Percentiles rank a stretch among this genome's conserved stretches.
Evolutionary conservation across 768 basidiomycete genomes (phyloP).

Genomic region (Tubosaeta sp.): DNA sequence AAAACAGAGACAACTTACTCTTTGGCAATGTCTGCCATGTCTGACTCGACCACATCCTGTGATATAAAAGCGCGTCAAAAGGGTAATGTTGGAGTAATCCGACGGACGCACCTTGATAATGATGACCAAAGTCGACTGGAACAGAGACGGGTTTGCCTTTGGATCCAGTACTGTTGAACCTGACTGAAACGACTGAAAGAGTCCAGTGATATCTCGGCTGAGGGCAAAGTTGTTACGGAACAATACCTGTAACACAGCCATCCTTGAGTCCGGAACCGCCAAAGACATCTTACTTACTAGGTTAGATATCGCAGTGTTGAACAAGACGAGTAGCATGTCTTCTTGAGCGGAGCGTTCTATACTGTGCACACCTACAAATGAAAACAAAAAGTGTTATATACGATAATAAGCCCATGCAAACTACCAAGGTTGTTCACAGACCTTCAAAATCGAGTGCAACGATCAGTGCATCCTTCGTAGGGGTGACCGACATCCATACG

Average conservation of each 20-base stretch:
- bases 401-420: conserved; percentile 49
- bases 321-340: conserved; percentile 58
- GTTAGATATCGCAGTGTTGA: conserved; percentile 64
- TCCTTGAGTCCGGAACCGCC: neutral
- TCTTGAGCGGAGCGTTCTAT: conserved; percentile 39
- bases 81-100: fast-evolving
- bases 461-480: conserved; percentile 48
- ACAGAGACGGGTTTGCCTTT: conserved; percentile 51
- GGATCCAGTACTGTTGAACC: conserved; percentile 58
- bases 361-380: no score
- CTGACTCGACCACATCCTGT: conserved; percentile 61
- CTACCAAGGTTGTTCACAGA: conserved; percentile 21
- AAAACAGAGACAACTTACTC: conserved; percentile 38
- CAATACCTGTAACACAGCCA: conserved; percentile 35
- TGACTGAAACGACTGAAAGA: conserved; percentile 60
- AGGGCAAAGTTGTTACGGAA: conserved; percentile 66
- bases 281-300: conserved; percentile 40
- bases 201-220: conserved; percentile 53
- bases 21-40: conserved; percentile 51
- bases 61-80: neutral
- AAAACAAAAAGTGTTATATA: no score
- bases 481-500: conserved; percentile 65
- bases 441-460: conserved; percentile 67
- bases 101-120: conserved; percentile 50
- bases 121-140: conserved; percentile 55